These are phyloP conservation scores for Myrmaecium sp. DNA, from an alignment of 2,329 filamentous ascomycete genomes.

Conservation along the genomic window DNA sequence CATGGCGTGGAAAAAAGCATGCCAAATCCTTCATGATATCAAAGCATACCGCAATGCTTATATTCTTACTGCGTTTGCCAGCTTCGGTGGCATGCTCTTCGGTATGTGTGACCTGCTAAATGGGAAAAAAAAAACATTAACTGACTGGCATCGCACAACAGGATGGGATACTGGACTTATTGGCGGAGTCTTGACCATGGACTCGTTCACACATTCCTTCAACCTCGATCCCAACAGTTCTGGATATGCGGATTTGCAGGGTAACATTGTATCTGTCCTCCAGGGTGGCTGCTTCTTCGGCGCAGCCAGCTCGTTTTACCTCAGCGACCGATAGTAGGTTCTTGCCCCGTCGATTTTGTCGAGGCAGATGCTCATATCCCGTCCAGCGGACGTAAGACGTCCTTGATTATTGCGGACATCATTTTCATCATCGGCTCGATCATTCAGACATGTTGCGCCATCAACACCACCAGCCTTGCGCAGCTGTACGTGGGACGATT, in stretches of 20 bases:
- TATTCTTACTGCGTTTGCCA: constrained; percentile 23
- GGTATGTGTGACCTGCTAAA: not conserved
- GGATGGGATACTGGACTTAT: constrained; percentile 15
- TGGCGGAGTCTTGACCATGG: constrained; percentile 25
- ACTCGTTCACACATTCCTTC: constrained; percentile 26
- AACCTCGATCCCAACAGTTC: constrained; percentile 15
- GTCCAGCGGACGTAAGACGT: constrained; percentile 19
- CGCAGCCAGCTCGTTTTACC: constrained; percentile 24
- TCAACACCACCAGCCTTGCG: constrained; percentile 16
- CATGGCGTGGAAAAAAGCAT: no score
- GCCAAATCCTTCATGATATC: no score
- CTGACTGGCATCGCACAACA: no score
- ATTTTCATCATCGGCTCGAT: constrained; percentile 26
- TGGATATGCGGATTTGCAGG: constrained; percentile 22
- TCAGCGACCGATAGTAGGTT: constrained; percentile 21
- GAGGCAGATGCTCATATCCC: not conserved
- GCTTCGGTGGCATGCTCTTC: constrained; percentile 23
- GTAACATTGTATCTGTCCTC: constrained; percentile 27
- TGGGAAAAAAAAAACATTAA: not conserved
- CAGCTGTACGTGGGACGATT: constrained; percentile 26
- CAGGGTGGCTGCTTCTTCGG: constrained; percentile 29
- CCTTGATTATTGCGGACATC: constrained; percentile 24
- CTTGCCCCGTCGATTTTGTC: not conserved
- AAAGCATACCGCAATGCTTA: constrained; percentile 24
- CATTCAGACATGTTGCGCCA: constrained; percentile 22